A percentile compares a stretch with the other conserved stretches of the same genome.
phyloP scores from a whole-genome alignment of 345 rosid species.

The Ceriops decandra region DNA sequence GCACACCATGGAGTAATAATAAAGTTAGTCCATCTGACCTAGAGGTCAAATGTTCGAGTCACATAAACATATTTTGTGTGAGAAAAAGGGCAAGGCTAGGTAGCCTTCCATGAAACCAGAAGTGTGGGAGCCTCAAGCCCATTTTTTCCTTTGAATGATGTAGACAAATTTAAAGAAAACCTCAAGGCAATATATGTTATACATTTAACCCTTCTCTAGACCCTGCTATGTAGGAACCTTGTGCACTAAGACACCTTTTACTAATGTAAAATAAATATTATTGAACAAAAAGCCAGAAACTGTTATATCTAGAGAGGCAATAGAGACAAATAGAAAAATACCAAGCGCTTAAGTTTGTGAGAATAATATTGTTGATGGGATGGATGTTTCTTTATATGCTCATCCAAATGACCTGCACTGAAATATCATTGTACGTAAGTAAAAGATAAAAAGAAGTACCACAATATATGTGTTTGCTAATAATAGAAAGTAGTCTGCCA shows the following conservation, averaged over 20 bases:
- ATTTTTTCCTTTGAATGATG: no score
- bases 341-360: conserved; percentile 65
- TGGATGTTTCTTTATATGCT: conserved; percentile 43
- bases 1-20: no score
- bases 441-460: conserved; percentile 10
- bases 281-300: neutral
- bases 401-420: conserved; percentile 77
- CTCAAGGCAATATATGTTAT: no score
- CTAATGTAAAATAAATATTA: neutral
- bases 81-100: no score
- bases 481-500: neutral
- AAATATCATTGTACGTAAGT: conserved; percentile 9
- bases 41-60: no score
- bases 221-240: no score
- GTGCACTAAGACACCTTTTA: neutral
- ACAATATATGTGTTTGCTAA: neutral
- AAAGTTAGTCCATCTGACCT: no score
- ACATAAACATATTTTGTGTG: no score
- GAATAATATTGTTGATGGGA: conserved; percentile 60
- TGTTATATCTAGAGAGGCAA: neutral
- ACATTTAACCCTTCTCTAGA: no score
- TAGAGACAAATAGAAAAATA: conserved; percentile 16
- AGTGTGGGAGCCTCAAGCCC: no score
- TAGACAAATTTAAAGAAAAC: no score
- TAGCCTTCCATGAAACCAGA: no score